phyloP scores from a whole-genome alignment of 345 rosid genomes.

The Gossypium raimondii region DNA sequence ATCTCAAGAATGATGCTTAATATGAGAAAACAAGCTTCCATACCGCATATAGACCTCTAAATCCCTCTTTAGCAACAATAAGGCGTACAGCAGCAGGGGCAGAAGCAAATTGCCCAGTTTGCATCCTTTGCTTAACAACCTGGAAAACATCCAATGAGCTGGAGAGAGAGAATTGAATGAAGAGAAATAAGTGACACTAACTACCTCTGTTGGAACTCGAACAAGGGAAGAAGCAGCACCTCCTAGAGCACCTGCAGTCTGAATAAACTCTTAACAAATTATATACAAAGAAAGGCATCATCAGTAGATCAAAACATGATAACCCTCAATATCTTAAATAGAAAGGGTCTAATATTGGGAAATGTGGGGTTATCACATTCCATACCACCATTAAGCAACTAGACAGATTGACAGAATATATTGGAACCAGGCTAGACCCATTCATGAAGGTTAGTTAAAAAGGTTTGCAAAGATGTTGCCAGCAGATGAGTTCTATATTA shows the following conservation, averaged over 20 bases:
- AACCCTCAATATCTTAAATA: conserved; percentile 2
- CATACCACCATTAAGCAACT: neutral
- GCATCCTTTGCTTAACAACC: conserved; percentile 81
- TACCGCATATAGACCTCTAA: conserved; percentile 73
- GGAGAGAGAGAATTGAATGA: neutral
- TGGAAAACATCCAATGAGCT: conserved; percentile 21
- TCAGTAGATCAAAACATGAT: conserved; percentile 13
- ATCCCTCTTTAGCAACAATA: conserved; percentile 54
- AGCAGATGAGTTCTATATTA: neutral
- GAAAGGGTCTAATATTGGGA: neutral
- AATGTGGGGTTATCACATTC: neutral
- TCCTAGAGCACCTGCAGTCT: conserved; percentile 80
- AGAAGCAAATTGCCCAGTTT: conserved; percentile 66
- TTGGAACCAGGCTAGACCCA: neutral
- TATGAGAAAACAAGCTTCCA: conserved; percentile 18
- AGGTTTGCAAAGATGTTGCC: neutral
- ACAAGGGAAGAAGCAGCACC: conserved; percentile 75
- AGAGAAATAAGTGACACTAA: conserved; percentile 10
- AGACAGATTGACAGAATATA: neutral
- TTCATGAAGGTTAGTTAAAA: conserved; percentile 4
- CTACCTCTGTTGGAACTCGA: conserved; percentile 77
- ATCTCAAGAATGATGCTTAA: conserved; percentile 11
- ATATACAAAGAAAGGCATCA: conserved; percentile 13
- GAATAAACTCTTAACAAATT: conserved; percentile 37
- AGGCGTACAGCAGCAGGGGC: conserved; percentile 64